Percentiles rank a stretch among this genome's conserved stretches.
These are phyloP conservation scores for Stevia rebaudiana DNA, from an alignment of 140 eudicot genomes.

Conservation along the genomic window DNA sequence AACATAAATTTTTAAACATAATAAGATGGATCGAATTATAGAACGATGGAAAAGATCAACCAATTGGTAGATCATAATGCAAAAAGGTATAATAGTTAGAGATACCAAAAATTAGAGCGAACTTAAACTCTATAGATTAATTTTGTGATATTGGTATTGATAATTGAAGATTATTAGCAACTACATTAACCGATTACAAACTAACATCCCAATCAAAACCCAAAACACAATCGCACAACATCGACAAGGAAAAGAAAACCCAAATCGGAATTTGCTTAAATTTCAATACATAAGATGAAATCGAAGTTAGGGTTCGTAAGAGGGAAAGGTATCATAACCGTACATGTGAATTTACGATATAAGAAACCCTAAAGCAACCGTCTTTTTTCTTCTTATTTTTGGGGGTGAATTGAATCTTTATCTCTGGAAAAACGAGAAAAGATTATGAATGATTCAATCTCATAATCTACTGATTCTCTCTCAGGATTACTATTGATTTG, in stretches of 20 bases:
- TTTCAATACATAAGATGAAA: neutral
- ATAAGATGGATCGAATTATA: no score
- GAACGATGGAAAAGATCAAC: no score
- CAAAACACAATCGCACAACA: neutral
- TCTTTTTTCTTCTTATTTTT: neutral
- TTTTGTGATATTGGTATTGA: neutral
- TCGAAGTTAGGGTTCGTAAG: constrained; percentile 4
- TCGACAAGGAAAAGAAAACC: neutral
- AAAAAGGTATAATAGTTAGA: neutral
- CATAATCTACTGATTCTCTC: constrained; percentile 11
- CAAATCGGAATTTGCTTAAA: constrained; percentile 7
- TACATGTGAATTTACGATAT: constrained; percentile 21
- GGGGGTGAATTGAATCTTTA: constrained; percentile 10
- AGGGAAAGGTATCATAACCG: constrained; percentile 13
- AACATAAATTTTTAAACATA: neutral
- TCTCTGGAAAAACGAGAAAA: constrained; percentile 3
- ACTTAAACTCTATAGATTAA: neutral
- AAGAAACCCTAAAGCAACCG: constrained; percentile 17
- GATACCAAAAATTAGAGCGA: constrained; percentile 4
- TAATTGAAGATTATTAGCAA: neutral
- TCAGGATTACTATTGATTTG: neutral
- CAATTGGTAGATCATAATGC: neutral
- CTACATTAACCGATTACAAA: constrained; percentile 9
- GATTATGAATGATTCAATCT: constrained; percentile 18
- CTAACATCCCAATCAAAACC: neutral